Base-by-base conservation (phyloP, 441 rosid genomes). In the Gossypium laxum region DNA sequence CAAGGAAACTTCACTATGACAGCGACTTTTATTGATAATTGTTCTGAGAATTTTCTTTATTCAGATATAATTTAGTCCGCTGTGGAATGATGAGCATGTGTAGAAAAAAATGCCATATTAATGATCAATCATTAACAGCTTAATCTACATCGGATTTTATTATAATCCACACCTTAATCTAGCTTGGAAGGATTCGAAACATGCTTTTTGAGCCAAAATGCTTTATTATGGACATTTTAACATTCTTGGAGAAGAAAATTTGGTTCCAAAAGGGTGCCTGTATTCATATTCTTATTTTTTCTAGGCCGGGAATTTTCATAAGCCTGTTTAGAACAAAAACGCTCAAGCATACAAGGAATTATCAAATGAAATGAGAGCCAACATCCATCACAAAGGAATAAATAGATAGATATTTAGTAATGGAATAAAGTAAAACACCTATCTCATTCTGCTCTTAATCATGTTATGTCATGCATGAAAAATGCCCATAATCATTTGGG, bases 391-490 rank as follows among this genome's bases (percentile, higher is more conserved):
- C n/a, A 41, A 54, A 22, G 28, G 60, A 21, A 17, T 17, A 51
- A 51, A 51, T 11, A 69, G 15, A 3, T 47, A 47, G 1, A 61
- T 32, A 72, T 63, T 18, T 28, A 59, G 26, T 22, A 50, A 71
- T 18, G 57, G 61, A 54, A 52, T 19, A 18, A 68, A 70, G 22
- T 32, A 59, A n/a, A 6, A 38, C 19, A 47, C 17, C 57, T 10
- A 47, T 71, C 12, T 45, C 2, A 62, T 56, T 50, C 19, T 67
- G 24, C 5, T 24, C 45, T 61, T 45, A 24, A 78, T 57, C 45
- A 51, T 67, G 67, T 38, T n/a, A n/a, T 5, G 34, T n/a, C 71
- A 50, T 54, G 58, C 59, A 63, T 57, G 50, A 52, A 71, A 62
- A 56, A 43, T 69, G 72, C 69, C 69, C n/a, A 32, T 18, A 61